Percentiles rank a stretch among this genome's conserved stretches.
Conservation (phyloP, 257 asterid genomes). For the Solanum phureja region DNA sequence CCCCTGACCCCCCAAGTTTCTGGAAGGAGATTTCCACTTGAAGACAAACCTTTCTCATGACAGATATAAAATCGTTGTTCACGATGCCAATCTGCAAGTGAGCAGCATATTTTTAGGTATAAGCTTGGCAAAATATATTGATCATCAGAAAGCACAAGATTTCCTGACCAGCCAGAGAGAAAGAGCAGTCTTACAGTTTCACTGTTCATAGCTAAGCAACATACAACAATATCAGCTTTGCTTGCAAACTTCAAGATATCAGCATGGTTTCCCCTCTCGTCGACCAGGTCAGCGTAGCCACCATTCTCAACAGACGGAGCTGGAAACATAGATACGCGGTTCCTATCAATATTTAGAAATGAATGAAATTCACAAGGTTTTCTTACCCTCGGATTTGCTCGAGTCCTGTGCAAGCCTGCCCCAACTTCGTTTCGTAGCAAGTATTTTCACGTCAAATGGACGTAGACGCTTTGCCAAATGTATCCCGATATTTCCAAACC, state of each 20-base stretch:
- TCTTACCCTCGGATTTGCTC: neutral
- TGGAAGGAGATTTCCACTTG: neutral
- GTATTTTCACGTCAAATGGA: constrained; percentile 83
- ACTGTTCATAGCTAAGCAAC: constrained; percentile 72
- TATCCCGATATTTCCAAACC: constrained; percentile 77
- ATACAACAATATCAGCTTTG: constrained; percentile 73
- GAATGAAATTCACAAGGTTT: neutral
- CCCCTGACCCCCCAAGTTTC: neutral
- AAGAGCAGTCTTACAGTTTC: constrained; percentile 47
- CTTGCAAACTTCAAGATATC: constrained; percentile 63
- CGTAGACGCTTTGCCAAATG: constrained; percentile 84
- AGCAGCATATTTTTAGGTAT: neutral
- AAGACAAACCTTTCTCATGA: constrained; percentile 78
- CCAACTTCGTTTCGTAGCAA: constrained; percentile 96
- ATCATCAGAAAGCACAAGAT: neutral
- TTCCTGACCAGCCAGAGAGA: neutral
- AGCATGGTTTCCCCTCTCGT: constrained; percentile 73
- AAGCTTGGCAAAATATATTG: neutral
- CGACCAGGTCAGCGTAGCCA: constrained; percentile 32
- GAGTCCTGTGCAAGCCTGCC: constrained; percentile 17
- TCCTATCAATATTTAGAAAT: neutral
- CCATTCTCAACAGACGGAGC: neutral
- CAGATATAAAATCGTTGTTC: constrained; percentile 56
- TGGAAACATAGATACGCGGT: neutral
- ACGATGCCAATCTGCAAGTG: constrained; percentile 70